phyloP scores from a whole-genome alignment of 2,329 filamentous ascomycete species.

The Tolypocladium paradoxum region DNA sequence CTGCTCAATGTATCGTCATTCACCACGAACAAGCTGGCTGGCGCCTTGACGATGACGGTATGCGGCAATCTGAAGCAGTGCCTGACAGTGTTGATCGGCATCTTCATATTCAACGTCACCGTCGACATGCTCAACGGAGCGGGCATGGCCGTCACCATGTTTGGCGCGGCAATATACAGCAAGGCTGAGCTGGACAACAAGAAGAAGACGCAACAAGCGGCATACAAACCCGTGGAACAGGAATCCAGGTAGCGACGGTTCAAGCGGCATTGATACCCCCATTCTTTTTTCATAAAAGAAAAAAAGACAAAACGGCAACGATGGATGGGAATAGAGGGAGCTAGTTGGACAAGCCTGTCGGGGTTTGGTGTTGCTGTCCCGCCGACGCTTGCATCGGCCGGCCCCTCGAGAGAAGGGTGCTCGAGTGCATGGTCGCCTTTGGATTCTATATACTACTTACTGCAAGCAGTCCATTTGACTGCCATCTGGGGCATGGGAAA shows the following conservation, averaged over 20 bases:
- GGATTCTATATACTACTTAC: neutral
- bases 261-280: constrained; percentile 5
- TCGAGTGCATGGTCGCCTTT: neutral
- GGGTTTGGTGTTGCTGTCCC: neutral
- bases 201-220: constrained; percentile 18
- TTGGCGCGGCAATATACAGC: constrained; percentile 46
- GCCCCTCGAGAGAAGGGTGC: neutral
- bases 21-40: constrained; percentile 45
- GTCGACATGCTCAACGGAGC: constrained; percentile 42
- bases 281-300: constrained; percentile 4
- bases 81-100: constrained; percentile 42
- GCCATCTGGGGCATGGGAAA: neutral
- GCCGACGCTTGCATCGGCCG: neutral
- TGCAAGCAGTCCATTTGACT: neutral
- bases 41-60: constrained; percentile 48
- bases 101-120: constrained; percentile 39
- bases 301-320: constrained; percentile 1
- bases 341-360: constrained; percentile 1
- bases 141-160: constrained; percentile 43
- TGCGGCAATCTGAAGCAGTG: constrained; percentile 50
- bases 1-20: constrained; percentile 47
- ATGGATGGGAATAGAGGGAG: constrained; percentile 2
- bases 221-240: constrained; percentile 26
- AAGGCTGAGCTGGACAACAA: constrained; percentile 44
- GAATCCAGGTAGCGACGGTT: constrained; percentile 11